phyloP scores from a whole-genome alignment of 2,329 filamentous ascomycete genomes.

The Ciborinia camelliae region DNA sequence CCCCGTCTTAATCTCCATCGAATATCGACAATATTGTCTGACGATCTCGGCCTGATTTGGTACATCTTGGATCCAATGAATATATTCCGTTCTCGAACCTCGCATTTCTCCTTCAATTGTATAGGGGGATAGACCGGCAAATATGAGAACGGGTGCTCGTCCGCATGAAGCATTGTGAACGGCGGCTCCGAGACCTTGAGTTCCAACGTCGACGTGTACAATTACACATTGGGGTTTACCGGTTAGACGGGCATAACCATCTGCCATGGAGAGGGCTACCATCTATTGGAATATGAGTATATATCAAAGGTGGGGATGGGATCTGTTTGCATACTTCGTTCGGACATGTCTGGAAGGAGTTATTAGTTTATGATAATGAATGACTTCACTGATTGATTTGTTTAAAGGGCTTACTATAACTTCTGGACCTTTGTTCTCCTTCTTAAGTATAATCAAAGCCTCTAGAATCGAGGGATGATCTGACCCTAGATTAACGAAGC shows the following conservation, averaged over 20 bases:
- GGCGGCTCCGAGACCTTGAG: constrained; percentile 62
- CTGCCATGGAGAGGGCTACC: constrained; percentile 74
- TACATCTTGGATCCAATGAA: constrained; percentile 77
- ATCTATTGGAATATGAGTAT: constrained; percentile 46
- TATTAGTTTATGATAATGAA: neutral
- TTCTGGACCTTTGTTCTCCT: constrained; percentile 58
- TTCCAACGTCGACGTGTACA: constrained; percentile 69
- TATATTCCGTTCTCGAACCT: constrained; percentile 70
- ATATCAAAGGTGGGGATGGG: constrained; percentile 6
- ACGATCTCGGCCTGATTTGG: constrained; percentile 73
- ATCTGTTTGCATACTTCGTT: constrained; percentile 54
- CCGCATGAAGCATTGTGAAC: constrained; percentile 71
- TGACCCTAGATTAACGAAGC: constrained; percentile 58
- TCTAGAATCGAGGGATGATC: constrained; percentile 69
- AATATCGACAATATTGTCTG: constrained; percentile 68
- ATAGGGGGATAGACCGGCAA: constrained; percentile 69
- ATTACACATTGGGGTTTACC: constrained; percentile 68
- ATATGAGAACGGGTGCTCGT: constrained; percentile 66
- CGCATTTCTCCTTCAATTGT: constrained; percentile 70
- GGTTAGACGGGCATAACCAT: constrained; percentile 67
- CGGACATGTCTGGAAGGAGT: constrained; percentile 49
- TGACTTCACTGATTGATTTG: neutral
- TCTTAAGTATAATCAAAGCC: constrained; percentile 68
- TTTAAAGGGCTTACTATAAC: constrained; percentile 44
- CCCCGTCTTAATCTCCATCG: constrained; percentile 67